Evolutionary conservation across 805 yeast genomes (phyloP).

Genomic region (Scheffersomyces lignosus): DNA sequence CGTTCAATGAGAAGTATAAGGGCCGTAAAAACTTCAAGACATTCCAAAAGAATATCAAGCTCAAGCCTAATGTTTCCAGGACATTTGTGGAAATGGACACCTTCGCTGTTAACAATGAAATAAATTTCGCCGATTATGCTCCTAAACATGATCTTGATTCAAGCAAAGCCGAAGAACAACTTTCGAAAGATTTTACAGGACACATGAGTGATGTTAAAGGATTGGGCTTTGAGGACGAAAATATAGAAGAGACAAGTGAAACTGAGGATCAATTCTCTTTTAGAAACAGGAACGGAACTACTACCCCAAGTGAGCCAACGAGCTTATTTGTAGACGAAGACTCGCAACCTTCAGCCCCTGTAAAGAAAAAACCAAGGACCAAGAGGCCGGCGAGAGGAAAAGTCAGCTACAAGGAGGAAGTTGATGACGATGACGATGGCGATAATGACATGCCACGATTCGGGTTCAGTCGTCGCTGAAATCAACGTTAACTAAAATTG

Average conservation of each 20-base stretch:
- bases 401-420: no score
- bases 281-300: no score
- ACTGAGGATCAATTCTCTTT: constrained; percentile 3
- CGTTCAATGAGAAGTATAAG: constrained; percentile 18
- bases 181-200: constrained; percentile 11
- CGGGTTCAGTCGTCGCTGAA: constrained; percentile 23
- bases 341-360: background rate
- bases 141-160: no score
- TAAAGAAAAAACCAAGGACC: background rate
- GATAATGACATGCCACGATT: constrained; percentile 35
- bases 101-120: constrained; percentile 7
- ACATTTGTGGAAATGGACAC: constrained; percentile 27
- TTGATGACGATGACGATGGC: constrained; percentile 27
- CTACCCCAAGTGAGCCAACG: no score
- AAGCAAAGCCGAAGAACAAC: background rate
- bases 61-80: constrained; percentile 24
- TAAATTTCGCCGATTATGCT: constrained; percentile 5
- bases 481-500: no score
- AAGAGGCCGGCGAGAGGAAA: background rate
- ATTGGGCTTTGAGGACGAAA: background rate
- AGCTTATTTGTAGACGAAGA: constrained; percentile 1
- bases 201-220: constrained; percentile 11
- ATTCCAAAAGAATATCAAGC: constrained; percentile 26
- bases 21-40: constrained; percentile 40
- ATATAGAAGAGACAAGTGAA: background rate